Percentiles rank a stretch among this genome's conserved stretches.
These are phyloP conservation scores for Kodamaea sp. DNA, from an alignment of 1,139 yeast species.

Conservation along the genomic window DNA sequence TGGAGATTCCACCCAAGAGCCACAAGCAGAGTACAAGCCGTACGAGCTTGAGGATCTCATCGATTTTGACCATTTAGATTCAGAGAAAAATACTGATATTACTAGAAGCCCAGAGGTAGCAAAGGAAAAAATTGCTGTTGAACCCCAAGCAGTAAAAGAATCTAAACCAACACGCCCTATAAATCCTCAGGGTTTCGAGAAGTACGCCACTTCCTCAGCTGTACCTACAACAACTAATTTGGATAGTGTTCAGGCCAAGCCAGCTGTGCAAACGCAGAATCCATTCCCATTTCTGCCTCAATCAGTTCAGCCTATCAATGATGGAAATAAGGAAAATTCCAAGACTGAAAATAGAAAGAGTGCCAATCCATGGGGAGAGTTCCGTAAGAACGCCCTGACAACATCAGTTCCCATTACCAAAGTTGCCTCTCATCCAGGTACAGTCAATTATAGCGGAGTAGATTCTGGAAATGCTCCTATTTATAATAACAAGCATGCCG, in stretches of 20 bases:
- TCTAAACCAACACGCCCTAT: background rate
- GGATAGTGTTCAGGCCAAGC: background rate
- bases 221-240: background rate
- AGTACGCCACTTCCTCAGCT: conserved; percentile 1
- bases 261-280: background rate
- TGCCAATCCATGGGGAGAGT: conserved; percentile 26
- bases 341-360: conserved; percentile 11
- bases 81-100: background rate
- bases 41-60: conserved; percentile 1
- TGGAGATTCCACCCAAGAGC: conserved; percentile 1
- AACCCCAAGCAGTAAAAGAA: background rate
- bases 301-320: conserved; percentile 1
- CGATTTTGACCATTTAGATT: background rate
- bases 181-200: background rate
- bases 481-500: conserved; percentile 2
- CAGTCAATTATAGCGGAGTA: background rate
- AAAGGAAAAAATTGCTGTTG: background rate
- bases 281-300: conserved; percentile 9
- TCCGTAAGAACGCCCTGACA: conserved; percentile 8
- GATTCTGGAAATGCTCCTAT: background rate
- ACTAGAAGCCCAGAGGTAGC: background rate
- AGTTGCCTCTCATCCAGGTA: conserved; percentile 5
- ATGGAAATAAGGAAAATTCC: conserved; percentile 1
- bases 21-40: conserved; percentile 1
- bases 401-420: conserved; percentile 8